Evolutionary conservation across 495 filamentous ascomycete species (phyloP).

Genomic region (Penicillium coprophilum): DNA sequence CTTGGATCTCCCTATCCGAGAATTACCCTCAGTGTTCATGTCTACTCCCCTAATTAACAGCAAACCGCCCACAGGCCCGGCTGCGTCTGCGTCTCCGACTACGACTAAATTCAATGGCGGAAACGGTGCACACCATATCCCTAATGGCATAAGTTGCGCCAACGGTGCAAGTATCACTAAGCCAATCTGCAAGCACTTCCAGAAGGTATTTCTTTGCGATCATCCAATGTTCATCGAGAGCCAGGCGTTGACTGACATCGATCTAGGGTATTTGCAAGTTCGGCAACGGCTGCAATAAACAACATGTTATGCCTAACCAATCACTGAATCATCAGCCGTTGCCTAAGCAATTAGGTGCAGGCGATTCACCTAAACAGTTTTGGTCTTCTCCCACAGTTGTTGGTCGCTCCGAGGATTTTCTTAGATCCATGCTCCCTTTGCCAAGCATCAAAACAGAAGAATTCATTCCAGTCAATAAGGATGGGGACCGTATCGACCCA

Average conservation of each 20-base stretch:
- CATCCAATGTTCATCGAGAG: constrained; percentile 1
- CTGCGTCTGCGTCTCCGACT: constrained; percentile 12
- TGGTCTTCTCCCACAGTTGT: constrained; percentile 19
- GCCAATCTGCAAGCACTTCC: constrained; percentile 39
- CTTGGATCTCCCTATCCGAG: constrained; percentile 41
- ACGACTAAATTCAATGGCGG: constrained; percentile 13
- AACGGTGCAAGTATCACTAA: constrained; percentile 14
- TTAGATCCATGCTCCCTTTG: constrained; percentile 26
- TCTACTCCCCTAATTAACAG: constrained; percentile 29
- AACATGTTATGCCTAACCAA: constrained; percentile 31
- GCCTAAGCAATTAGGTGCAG: constrained; percentile 7
- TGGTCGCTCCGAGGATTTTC: constrained; percentile 29
- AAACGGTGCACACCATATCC: neutral
- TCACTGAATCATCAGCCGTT: constrained; percentile 26
- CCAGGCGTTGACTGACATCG: neutral
- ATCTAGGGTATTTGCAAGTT: constrained; percentile 42
- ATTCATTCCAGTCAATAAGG: constrained; percentile 45
- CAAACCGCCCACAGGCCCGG: constrained; percentile 16
- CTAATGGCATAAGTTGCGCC: constrained; percentile 1
- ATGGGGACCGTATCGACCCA: constrained; percentile 44
- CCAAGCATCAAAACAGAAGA: constrained; percentile 28
- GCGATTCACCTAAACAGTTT: constrained; percentile 14
- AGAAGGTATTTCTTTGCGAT: constrained; percentile 30
- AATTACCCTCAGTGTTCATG: constrained; percentile 48
- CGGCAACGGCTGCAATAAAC: constrained; percentile 40